Evolutionary conservation across 208 protist species (phyloP).

Genomic region (Endotrypanum monterogeii): DNA sequence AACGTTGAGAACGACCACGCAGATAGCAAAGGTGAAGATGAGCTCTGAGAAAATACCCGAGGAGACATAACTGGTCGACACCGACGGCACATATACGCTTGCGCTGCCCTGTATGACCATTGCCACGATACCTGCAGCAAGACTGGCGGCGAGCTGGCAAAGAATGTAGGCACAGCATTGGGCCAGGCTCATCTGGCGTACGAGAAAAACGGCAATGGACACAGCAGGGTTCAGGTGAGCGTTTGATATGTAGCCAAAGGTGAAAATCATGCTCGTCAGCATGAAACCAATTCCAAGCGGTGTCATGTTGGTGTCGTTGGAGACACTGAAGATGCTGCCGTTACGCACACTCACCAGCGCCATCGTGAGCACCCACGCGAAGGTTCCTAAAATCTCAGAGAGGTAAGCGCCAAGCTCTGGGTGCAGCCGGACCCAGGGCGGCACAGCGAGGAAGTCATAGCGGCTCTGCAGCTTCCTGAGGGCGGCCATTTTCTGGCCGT

Average conservation of each 20-base stretch:
- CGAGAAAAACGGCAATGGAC: constrained; percentile 71
- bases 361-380: constrained; percentile 75
- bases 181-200: constrained; percentile 53
- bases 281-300: constrained; percentile 82
- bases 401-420: constrained; percentile 82
- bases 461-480: constrained; percentile 51
- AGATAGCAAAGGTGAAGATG: constrained; percentile 83
- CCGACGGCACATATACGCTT: constrained; percentile 73
- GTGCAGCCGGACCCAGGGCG: constrained; percentile 84
- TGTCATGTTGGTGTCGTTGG: constrained; percentile 72
- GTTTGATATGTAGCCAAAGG: constrained; percentile 80
- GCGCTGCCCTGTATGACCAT: constrained; percentile 75
- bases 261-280: constrained; percentile 83
- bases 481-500: constrained; percentile 71
- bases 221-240: constrained; percentile 88
- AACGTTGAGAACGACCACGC: constrained; percentile 75
- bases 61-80: constrained; percentile 57
- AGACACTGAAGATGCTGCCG: constrained; percentile 55
- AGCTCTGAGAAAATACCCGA: constrained; percentile 82
- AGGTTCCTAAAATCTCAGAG: constrained; percentile 79
- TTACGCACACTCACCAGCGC: constrained; percentile 77
- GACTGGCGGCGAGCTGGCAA: constrained; percentile 59
- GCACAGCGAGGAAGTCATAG: constrained; percentile 74
- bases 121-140: constrained; percentile 70
- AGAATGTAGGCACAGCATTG: constrained; percentile 66